These are phyloP conservation scores for Fusarium denticulatum DNA, from an alignment of 2,329 filamentous ascomycete species.

Conservation along the genomic window DNA sequence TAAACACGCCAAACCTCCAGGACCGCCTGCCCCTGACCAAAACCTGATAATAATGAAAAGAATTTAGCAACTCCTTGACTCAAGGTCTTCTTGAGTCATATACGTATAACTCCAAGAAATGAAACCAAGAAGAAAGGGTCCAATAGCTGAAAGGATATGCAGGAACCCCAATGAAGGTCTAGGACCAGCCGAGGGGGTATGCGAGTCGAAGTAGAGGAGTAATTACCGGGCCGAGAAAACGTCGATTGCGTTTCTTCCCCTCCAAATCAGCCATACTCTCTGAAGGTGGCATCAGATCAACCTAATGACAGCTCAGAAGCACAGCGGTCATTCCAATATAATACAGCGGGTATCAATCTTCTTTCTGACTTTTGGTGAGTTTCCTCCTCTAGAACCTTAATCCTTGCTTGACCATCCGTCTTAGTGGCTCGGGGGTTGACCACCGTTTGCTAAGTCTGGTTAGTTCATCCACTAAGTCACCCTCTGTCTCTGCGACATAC, in stretches of 20 bases:
- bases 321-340: constrained; percentile 36
- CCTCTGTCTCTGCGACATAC: constrained; percentile 51
- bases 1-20: constrained; percentile 36
- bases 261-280: neutral
- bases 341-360: constrained; percentile 43
- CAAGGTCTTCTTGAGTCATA: constrained; percentile 36
- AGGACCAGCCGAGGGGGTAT: neutral
- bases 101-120: constrained; percentile 41
- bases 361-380: constrained; percentile 43
- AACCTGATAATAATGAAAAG: constrained; percentile 38
- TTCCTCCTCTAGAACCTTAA: constrained; percentile 41
- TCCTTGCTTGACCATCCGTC: constrained; percentile 19
- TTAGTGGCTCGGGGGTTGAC: constrained; percentile 49
- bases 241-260: neutral
- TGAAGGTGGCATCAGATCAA: neutral
- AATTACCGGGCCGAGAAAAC: constrained; percentile 21
- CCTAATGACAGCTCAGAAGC: neutral
- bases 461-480: constrained; percentile 25
- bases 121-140: constrained; percentile 32
- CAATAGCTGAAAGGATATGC: constrained; percentile 8
- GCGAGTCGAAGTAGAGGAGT: constrained; percentile 22
- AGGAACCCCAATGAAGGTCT: neutral
- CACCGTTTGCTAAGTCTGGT: constrained; percentile 47
- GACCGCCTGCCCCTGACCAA: constrained; percentile 31
- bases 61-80: constrained; percentile 38